phyloP scores from a whole-genome alignment of 768 basidiomycete genomes.

The Russula earlei region DNA sequence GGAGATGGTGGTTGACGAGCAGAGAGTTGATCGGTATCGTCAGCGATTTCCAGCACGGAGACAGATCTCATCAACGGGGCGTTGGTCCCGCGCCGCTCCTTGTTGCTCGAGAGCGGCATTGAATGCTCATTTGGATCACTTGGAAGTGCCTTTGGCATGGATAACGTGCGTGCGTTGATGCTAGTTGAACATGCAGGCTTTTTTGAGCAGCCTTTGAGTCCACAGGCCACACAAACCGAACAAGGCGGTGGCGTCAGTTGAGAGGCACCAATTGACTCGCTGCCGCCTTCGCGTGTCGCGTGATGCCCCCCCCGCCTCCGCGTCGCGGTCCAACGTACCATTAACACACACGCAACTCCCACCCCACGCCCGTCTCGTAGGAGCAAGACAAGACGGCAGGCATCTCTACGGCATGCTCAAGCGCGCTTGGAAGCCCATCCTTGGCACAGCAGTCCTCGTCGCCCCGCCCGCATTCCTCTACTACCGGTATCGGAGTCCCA shows the following conservation, averaged over 20 bases:
- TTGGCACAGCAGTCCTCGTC: constrained; percentile 43
- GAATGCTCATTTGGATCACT: constrained; percentile 13
- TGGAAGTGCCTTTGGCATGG: constrained; percentile 5
- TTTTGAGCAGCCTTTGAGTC: background rate
- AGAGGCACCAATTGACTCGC: background rate
- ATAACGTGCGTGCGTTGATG: background rate
- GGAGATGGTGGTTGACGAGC: background rate
- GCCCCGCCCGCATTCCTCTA: constrained; percentile 52
- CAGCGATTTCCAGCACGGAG: background rate
- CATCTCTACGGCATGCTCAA: constrained; percentile 40
- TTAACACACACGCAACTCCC: too few species aligned
- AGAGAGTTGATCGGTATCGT: background rate
- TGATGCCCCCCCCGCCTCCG: too few species aligned
- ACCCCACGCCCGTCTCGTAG: too few species aligned
- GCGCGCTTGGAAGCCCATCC: constrained; percentile 59
- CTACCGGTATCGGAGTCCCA: constrained; percentile 33
- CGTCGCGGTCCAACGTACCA: too few species aligned
- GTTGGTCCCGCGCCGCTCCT: constrained; percentile 9
- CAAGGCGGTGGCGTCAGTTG: background rate
- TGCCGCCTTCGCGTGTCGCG: too few species aligned
- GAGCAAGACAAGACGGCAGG: background rate
- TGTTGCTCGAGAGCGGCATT: constrained; percentile 14
- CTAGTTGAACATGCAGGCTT: constrained; percentile 1
- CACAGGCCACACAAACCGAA: background rate
- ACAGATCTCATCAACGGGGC: constrained; percentile 7